These are phyloP conservation scores for Cyberlindnera xishuangbannaensis DNA, from an alignment of 805 yeast genomes.

Conservation along the genomic window DNA sequence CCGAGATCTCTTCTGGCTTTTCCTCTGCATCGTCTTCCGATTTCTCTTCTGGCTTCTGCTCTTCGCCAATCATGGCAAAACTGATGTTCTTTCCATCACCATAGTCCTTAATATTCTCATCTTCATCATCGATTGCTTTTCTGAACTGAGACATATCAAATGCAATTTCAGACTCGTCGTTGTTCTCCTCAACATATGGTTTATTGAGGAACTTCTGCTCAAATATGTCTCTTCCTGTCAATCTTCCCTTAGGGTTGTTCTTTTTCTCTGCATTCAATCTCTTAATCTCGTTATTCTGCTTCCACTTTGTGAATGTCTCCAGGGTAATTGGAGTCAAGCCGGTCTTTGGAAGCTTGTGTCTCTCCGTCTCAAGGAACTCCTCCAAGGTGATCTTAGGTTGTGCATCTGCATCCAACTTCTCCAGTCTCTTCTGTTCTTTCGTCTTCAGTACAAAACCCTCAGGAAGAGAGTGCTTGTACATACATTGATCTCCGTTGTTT, in stretches of 20 bases:
- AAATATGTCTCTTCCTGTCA: slow-evolving; percentile 67
- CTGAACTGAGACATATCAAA: slow-evolving; percentile 40
- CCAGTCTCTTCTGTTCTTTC: slow-evolving; percentile 89
- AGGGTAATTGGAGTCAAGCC: slow-evolving; percentile 82
- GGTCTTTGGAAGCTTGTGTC: slow-evolving; percentile 68
- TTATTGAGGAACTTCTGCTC: slow-evolving; percentile 55
- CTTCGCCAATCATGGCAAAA: slow-evolving; percentile 23
- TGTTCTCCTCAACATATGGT: slow-evolving; percentile 43
- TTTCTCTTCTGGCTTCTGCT: slow-evolving; percentile 27
- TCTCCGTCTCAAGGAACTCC: slow-evolving; percentile 92
- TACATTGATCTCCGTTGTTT: slow-evolving; percentile 87
- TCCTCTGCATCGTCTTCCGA: slow-evolving; percentile 4
- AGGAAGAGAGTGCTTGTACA: slow-evolving; percentile 91
- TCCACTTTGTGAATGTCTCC: slow-evolving; percentile 80
- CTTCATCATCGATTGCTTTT: slow-evolving; percentile 31
- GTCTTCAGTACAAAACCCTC: slow-evolving; percentile 96
- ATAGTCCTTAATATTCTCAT: slow-evolving; percentile 29
- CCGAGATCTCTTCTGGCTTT: slow-evolving; percentile 2
- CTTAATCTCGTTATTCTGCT: slow-evolving; percentile 56
- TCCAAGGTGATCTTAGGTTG: slow-evolving; percentile 91
- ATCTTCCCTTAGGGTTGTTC: slow-evolving; percentile 33
- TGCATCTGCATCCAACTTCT: slow-evolving; percentile 73
- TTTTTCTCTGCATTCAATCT: slow-evolving; percentile 40
- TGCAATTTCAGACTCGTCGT: slow-evolving; percentile 32
- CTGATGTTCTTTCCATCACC: slow-evolving; percentile 42